These are phyloP conservation scores for Nakaseomyces sp. DNA, from an alignment of 1,139 yeast species.

Conservation along the genomic window DNA sequence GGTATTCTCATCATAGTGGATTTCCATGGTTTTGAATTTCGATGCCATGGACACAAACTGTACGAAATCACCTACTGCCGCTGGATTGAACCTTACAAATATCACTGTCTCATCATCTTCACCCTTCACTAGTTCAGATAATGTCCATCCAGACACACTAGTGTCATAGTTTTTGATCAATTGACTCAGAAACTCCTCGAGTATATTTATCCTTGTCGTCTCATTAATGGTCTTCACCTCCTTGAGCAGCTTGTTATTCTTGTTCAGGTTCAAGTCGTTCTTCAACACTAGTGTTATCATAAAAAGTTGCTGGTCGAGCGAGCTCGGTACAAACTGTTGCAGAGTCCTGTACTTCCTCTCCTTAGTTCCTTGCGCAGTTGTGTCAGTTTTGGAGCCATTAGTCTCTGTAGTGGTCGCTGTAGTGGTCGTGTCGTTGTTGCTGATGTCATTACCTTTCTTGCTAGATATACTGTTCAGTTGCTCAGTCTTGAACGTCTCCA, in stretches of 20 bases:
- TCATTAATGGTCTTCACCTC: constrained; percentile 3
- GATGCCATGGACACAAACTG: neutral
- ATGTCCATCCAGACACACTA: neutral
- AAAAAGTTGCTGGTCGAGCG: constrained; percentile 22
- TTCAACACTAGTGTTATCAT: constrained; percentile 15
- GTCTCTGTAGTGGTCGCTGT: neutral
- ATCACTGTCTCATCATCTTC: neutral
- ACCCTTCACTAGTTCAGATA: neutral
- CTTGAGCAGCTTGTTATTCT: neutral
- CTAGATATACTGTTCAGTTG: neutral
- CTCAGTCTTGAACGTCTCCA: neutral
- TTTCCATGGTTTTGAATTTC: neutral
- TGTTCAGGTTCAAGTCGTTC: neutral
- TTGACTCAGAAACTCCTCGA: neutral
- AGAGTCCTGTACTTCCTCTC: constrained; percentile 14
- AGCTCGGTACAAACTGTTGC: constrained; percentile 22
- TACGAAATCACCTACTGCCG: neutral
- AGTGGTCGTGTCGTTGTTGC: neutral
- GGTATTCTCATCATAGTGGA: neutral
- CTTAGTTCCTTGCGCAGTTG: too few species aligned
- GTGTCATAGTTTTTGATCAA: neutral
- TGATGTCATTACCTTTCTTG: neutral
- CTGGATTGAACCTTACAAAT: neutral
- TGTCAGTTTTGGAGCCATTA: neutral
- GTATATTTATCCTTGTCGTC: neutral